Percentiles rank a stretch among this genome's conserved stretches.
Conservation (phyloP, 345 rosid genomes). For the Pugionium dolabratum region DNA sequence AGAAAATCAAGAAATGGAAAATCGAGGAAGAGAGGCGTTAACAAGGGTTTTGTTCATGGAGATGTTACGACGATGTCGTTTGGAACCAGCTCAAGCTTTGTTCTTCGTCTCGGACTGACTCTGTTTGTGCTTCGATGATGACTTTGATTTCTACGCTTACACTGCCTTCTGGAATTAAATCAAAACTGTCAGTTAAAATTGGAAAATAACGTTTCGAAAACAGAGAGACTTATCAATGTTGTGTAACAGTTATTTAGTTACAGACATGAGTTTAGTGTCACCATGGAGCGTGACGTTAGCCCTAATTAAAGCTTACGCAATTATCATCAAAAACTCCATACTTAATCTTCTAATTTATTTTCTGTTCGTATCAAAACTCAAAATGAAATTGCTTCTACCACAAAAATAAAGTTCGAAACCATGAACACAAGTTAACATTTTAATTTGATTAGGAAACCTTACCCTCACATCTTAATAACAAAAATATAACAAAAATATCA, state of each 20-base stretch:
- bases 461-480: no score
- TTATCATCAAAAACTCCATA: no score
- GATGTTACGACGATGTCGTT: slow-evolving; percentile 44
- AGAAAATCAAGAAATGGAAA: slow-evolving; percentile 19
- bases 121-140: slow-evolving; percentile 56
- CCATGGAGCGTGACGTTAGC: slow-evolving; percentile 65
- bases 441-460: no score
- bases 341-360: neutral
- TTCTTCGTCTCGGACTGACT: slow-evolving; percentile 59
- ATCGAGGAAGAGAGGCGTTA: slow-evolving; percentile 5
- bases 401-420: neutral
- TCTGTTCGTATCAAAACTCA: neutral
- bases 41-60: slow-evolving; percentile 21
- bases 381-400: neutral
- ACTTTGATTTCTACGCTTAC: slow-evolving; percentile 57
- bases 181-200: neutral
- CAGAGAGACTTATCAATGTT: slow-evolving; percentile 9
- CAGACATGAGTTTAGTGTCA: slow-evolving; percentile 66
- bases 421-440: neutral
- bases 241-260: slow-evolving; percentile 59
- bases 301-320: slow-evolving; percentile 57
- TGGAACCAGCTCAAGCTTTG: slow-evolving; percentile 61
- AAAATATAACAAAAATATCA: no score
- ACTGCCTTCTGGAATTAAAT: slow-evolving; percentile 52
- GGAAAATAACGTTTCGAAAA: neutral